Percentiles rank a stretch among this genome's conserved stretches.
Conservation (phyloP, 257 asterid genomes). For the Fraxinus cuspidata region DNA sequence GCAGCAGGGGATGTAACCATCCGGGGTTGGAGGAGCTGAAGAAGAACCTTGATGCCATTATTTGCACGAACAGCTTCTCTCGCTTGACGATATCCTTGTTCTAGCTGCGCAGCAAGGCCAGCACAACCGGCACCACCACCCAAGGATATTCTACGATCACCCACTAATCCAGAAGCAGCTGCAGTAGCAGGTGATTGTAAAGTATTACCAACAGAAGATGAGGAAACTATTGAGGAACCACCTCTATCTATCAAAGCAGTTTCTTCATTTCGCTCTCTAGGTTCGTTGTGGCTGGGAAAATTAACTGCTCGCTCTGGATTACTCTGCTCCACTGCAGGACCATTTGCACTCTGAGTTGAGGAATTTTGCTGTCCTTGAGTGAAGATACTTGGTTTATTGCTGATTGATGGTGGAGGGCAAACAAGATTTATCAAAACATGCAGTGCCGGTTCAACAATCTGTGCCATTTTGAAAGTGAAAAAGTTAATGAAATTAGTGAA, state of each 20-base stretch:
- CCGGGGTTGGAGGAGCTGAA: constrained; percentile 96
- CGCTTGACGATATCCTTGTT: constrained; percentile 92
- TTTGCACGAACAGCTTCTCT: constrained; percentile 98
- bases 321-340: constrained; percentile 53
- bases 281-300: constrained; percentile 49
- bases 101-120: constrained; percentile 98
- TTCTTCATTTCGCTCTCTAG: constrained; percentile 69
- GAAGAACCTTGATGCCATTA: constrained; percentile 94
- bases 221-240: constrained; percentile 39
- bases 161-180: constrained; percentile 85
- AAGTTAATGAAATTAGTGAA: constrained; percentile 2
- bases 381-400: constrained; percentile 72
- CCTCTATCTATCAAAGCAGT: constrained; percentile 66
- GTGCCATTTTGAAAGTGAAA: constrained; percentile 29
- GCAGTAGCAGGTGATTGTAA: constrained; percentile 61
- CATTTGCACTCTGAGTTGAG: constrained; percentile 55
- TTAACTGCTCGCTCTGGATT: constrained; percentile 49
- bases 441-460: constrained; percentile 95
- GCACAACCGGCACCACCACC: constrained; percentile 96
- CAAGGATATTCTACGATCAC: constrained; percentile 90
- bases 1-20: constrained; percentile 92
- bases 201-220: constrained; percentile 41
- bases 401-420: constrained; percentile 98
- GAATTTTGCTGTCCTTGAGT: constrained; percentile 71
- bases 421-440: constrained; percentile 87